phyloP scores from a whole-genome alignment of 148 eudicot species.

The Diospyros kaki region DNA sequence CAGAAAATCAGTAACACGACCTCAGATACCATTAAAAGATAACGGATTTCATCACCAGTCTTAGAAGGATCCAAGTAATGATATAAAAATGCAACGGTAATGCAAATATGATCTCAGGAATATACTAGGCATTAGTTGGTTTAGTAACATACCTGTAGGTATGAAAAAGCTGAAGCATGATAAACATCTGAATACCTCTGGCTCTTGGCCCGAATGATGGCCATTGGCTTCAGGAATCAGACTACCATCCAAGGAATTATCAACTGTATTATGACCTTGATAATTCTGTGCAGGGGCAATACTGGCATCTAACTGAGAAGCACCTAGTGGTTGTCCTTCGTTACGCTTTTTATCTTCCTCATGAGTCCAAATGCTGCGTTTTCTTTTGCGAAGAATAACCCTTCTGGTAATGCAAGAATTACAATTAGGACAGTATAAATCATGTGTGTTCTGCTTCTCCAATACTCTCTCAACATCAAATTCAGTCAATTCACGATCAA shows the following conservation, averaged over 20 bases:
- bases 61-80: background rate
- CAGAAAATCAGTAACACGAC: background rate
- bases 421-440: constrained; percentile 82
- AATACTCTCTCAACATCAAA: constrained; percentile 68
- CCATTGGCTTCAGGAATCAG: constrained; percentile 8
- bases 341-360: constrained; percentile 40
- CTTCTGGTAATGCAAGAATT: constrained; percentile 74
- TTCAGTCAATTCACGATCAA: constrained; percentile 36
- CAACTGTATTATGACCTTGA: constrained; percentile 19
- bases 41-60: constrained; percentile 2
- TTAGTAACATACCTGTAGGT: constrained; percentile 44
- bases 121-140: background rate
- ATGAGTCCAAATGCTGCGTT: constrained; percentile 38
- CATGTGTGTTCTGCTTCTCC: constrained; percentile 70
- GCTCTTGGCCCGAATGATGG: background rate
- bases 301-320: background rate
- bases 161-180: constrained; percentile 83
- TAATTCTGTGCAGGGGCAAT: constrained; percentile 1
- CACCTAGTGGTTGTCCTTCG: constrained; percentile 19
- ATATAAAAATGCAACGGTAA: background rate
- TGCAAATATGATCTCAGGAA: background rate
- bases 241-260: constrained; percentile 12
- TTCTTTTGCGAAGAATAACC: constrained; percentile 82
- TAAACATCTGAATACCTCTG: constrained; percentile 52
- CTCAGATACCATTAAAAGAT: background rate